Conservation (phyloP, 1,139 yeast species). For the Sugiyamaella pinicola region DNA sequence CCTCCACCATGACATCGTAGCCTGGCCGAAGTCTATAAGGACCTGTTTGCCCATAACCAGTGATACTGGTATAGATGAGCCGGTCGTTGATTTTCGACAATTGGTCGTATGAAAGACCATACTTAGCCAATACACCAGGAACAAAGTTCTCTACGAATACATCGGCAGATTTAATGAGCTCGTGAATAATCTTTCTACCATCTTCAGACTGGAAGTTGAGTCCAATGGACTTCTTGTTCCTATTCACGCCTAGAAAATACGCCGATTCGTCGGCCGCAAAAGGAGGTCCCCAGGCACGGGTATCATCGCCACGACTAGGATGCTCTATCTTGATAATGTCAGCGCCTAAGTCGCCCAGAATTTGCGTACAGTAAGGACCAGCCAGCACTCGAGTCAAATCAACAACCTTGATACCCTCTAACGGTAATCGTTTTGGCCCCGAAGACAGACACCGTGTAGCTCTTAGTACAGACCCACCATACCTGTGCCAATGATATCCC, state of each 20-base stretch:
- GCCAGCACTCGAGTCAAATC: constrained; percentile 49
- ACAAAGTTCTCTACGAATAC: constrained; percentile 48
- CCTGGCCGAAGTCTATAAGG: constrained; percentile 46
- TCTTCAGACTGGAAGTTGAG: constrained; percentile 42
- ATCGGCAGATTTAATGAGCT: constrained; percentile 42
- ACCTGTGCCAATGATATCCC: neutral
- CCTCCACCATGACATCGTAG: constrained; percentile 51
- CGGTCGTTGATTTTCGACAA: constrained; percentile 37
- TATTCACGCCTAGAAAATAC: constrained; percentile 45
- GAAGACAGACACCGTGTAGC: too few relatives aligned
- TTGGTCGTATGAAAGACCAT: constrained; percentile 43
- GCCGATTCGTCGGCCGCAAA: constrained; percentile 47
- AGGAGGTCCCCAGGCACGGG: constrained; percentile 51
- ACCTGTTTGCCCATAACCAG: constrained; percentile 48
- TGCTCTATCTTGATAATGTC: constrained; percentile 49
- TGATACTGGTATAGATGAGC: constrained; percentile 46
- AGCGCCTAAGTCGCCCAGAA: constrained; percentile 49
- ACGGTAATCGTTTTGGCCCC: neutral
- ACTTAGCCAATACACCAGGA: constrained; percentile 45
- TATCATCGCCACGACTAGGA: constrained; percentile 49
- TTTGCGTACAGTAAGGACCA: constrained; percentile 49
- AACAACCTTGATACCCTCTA: constrained; percentile 43
- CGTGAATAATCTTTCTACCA: constrained; percentile 42
- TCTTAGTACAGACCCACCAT: too few relatives aligned
- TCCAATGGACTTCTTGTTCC: constrained; percentile 46